Percentiles rank a stretch among this genome's conserved stretches.
These are phyloP conservation scores for Fusarium veterinarium DNA, from an alignment of 2,329 filamentous ascomycete species.

Conservation along the genomic window DNA sequence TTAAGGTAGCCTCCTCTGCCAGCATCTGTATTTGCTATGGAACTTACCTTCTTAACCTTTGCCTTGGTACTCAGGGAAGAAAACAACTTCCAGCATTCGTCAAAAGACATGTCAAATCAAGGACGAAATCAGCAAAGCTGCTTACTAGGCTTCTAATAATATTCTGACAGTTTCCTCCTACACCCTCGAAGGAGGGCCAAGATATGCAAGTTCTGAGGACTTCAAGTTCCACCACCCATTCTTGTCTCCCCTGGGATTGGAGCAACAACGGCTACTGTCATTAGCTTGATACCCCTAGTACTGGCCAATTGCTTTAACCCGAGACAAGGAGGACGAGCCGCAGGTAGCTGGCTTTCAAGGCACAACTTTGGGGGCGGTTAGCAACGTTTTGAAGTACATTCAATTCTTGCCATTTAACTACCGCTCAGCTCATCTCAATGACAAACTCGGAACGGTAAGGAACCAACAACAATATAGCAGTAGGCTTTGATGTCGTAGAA, in stretches of 20 bases:
- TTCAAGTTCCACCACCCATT: constrained; percentile 8
- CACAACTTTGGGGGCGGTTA: constrained; percentile 1
- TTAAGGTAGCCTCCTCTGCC: not conserved
- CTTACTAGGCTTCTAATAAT: not conserved
- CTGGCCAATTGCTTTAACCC: constrained; percentile 20
- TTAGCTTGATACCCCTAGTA: constrained; percentile 8
- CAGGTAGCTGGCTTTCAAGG: not conserved
- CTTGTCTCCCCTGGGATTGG: constrained; percentile 23
- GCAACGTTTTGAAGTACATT: constrained; percentile 21
- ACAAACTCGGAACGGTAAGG: not conserved
- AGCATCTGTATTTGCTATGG: not conserved
- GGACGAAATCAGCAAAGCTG: constrained; percentile 5
- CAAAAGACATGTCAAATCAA: not conserved
- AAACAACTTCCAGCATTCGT: not conserved
- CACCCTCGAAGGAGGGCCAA: not conserved
- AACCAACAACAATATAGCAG: not conserved
- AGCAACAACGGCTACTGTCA: constrained; percentile 4
- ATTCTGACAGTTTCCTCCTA: constrained; percentile 17
- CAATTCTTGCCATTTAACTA: constrained; percentile 25
- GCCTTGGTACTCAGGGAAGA: not conserved
- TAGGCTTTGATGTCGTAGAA: constrained; percentile 6
- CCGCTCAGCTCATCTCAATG: constrained; percentile 21
- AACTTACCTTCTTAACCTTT: not conserved
- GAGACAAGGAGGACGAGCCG: constrained; percentile 36
- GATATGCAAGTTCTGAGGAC: constrained; percentile 7